Evolutionary conservation across 2,329 filamentous ascomycete genomes (phyloP).

Genomic region (Falciphora oryzae): DNA sequence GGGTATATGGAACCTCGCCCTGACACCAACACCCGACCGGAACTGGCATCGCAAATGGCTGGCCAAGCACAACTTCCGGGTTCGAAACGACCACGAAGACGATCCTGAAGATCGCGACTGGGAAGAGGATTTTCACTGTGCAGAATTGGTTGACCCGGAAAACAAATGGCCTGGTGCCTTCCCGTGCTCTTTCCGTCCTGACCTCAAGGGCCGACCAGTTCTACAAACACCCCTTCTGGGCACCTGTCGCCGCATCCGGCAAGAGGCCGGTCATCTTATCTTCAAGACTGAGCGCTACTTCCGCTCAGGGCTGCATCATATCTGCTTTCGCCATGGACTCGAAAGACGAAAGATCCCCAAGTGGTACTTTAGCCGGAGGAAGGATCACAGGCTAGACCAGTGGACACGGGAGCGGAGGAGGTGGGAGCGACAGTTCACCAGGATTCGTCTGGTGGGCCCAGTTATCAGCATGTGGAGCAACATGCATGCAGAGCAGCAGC

Average conservation of each 20-base stretch:
- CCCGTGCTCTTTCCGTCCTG: not conserved
- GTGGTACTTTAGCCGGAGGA: not conserved
- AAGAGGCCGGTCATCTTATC: not conserved
- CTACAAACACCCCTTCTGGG: not conserved
- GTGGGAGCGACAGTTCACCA: conserved; percentile 2
- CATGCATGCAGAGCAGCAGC: not conserved
- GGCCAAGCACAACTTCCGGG: not conserved
- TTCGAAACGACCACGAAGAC: not conserved
- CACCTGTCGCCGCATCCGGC: not conserved
- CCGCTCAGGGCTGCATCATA: not conserved
- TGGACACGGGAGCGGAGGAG: not conserved
- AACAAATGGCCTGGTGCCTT: not conserved
- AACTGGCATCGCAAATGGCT: not conserved
- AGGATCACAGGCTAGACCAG: not conserved
- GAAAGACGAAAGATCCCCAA: too few relatives aligned
- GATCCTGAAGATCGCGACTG: not conserved
- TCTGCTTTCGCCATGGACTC: not conserved
- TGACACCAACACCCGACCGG: not conserved
- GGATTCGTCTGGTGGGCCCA: not conserved
- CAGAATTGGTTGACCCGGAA: not conserved
- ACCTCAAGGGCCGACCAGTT: not conserved
- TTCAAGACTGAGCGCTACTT: conserved; percentile 3
- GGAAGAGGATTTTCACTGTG: not conserved
- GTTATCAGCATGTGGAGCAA: not conserved
- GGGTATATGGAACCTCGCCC: too few relatives aligned